Evolutionary conservation across 1,284 basidiomycete genomes (phyloP), one percentile per base, ranked within the genome.

Genomic region (Ceratobasidium sp.): DNA sequence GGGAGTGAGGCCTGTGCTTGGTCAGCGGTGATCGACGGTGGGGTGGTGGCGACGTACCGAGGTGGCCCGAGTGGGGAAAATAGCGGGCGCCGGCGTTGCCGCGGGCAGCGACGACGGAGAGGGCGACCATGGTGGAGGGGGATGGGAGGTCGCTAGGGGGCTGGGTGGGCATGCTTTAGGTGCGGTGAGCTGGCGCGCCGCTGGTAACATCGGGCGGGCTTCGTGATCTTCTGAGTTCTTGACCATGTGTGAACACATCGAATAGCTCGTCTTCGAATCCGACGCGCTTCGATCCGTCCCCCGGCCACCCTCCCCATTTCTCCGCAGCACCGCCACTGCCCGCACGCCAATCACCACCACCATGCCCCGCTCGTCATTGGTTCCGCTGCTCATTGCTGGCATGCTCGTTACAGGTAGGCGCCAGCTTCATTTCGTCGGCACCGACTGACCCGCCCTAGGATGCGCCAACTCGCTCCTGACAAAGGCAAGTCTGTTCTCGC

Each of bases 1-100:
- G 75, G 90, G 88, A 46, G 90, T 91, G 78, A 94, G 84, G 75
- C 90, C 66, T 69, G 40, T 9, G 25, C 23, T 56, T 33, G 28
- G 25, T 56, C 28, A 59, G 54, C 64, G 36, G 16, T 38, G 38
- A n/a, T 14, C 16, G 40, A 8, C 14, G 25, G 7, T 36, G 28
- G 25, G 44, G 25, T 3, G 30, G 30, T 42, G 28, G 53, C 23
- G 36, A 60, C 58, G 16, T 36, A 69, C 66, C 92, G 75, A 94
- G 87, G 80, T 87, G 89, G 78, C 92, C 92, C 72, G 83, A 81
- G 83, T 86, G 83, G 73, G 92, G 91, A 80, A 92, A 94, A 81
- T 84, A 88, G 73, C 88, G 85, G 73, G 86, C 83, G 75, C 86
- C 87, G 76, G 86, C 82, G 80, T 90, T 91, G 77, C 89, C 90